Evolutionary conservation across 169 alveolate genomes (phyloP), one percentile per base, ranked within the genome.

Genomic region (Perkinsus marinus): DNA sequence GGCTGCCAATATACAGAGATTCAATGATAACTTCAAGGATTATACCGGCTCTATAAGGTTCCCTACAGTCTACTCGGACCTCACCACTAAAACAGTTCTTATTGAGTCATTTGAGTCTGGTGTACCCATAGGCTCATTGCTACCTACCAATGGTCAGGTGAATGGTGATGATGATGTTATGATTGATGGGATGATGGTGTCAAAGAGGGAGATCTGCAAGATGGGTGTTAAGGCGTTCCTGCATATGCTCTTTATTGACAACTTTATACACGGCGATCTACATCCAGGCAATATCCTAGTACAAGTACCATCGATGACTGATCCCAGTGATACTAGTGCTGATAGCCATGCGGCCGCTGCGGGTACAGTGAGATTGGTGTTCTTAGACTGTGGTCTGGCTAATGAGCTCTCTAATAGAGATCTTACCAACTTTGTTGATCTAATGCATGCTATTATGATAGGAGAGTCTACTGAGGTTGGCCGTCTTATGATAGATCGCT

Each of bases 301-400:
- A 90, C 93, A 92, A 16, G 37, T 30, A 19, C n/a, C n/a, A n/a
- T n/a, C n/a, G n/a, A n/a, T n/a, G n/a, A n/a, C n/a, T n/a, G n/a
- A n/a, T n/a, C n/a, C n/a, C n/a, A n/a, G n/a, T n/a, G n/a, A n/a
- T n/a, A n/a, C n/a, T n/a, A n/a, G 46, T 10, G 46, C 19, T 41
- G 10, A 41, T 41, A 41, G 10, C 46, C 19, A 41, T 10, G 22
- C 9, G 22, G 79, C 37, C 22, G 79, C n/a, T n/a, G n/a, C n/a
- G n/a, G n/a, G n/a, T n/a, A n/a, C 36, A 2, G 34, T 92, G 39
- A 92, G 47, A 37, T 39, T 92, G 68, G 91, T 92, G 39, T 90
- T 92, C 30, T 90, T 92, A 90, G 93, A 92, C 93, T 92, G 93
- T 43, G 93, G 93, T 36, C 90, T 92, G 30, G 93, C 92, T 38